These are phyloP conservation scores for Rusavskia elegans DNA, from an alignment of 495 filamentous ascomycete species.

Conservation along the genomic window DNA sequence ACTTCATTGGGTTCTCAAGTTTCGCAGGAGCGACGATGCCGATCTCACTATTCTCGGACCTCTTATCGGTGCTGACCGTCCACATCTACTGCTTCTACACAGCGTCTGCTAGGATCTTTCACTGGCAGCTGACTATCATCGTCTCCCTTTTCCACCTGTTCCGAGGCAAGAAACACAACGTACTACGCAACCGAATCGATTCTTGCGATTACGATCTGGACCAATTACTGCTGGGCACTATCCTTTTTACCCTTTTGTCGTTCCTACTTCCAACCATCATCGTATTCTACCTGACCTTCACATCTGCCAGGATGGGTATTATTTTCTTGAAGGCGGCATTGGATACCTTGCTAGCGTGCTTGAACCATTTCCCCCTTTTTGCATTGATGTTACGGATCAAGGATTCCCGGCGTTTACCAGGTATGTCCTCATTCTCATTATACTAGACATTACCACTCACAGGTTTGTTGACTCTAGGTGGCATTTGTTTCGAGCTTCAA, in stretches of 20 bases:
- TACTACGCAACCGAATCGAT: constrained; percentile 92
- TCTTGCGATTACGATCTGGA: constrained; percentile 98
- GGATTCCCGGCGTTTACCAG: constrained; percentile 77
- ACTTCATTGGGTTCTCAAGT: constrained; percentile 84
- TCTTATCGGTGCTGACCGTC: constrained; percentile 78
- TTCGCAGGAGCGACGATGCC: constrained; percentile 96
- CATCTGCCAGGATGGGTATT: constrained; percentile 82
- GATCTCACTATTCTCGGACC: constrained; percentile 87
- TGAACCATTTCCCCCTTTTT: constrained; percentile 98
- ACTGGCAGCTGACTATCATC: constrained; percentile 95
- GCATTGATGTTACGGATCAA: constrained; percentile 93
- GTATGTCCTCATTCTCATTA: constrained; percentile 23
- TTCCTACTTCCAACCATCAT: constrained; percentile 89
- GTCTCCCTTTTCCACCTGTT: constrained; percentile 96
- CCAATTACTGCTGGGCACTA: constrained; percentile 90
- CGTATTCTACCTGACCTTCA: constrained; percentile 95
- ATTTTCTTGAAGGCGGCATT: constrained; percentile 79
- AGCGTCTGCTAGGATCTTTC: constrained; percentile 87
- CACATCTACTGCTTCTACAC: constrained; percentile 98
- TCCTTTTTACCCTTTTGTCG: constrained; percentile 89
- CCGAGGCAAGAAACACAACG: constrained; percentile 92
- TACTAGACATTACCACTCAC: no score
- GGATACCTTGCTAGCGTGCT: constrained; percentile 78
- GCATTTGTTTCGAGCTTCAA: constrained; percentile 79
- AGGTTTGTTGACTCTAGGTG: constrained; percentile 31